Conservation (phyloP, 495 filamentous ascomycete genomes). For the Hyaloscypha variabilis region DNA sequence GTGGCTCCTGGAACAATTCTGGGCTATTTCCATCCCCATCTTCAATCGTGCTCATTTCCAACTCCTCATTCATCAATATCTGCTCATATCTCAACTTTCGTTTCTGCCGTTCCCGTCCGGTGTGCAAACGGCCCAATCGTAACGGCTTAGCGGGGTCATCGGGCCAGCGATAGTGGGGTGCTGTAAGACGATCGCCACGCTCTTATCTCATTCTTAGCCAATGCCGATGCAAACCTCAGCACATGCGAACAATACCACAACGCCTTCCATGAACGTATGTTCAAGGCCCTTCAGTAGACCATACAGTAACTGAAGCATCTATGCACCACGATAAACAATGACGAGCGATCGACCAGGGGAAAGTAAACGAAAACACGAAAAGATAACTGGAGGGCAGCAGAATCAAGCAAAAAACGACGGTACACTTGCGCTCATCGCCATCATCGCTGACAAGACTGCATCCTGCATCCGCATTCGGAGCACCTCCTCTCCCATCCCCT, state of each 20-base stretch:
- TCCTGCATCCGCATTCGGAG: background rate
- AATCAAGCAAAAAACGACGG: background rate
- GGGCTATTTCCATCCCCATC: too few species aligned
- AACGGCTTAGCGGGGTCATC: slow-evolving; percentile 12
- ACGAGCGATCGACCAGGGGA: too few species aligned
- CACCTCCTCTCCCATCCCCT: background rate
- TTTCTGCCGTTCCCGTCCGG: slow-evolving; percentile 9
- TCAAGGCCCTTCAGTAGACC: background rate
- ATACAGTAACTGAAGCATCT: background rate
- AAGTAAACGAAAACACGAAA: background rate
- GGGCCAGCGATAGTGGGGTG: slow-evolving; percentile 19
- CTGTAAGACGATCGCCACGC: slow-evolving; percentile 5
- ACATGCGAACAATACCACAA: background rate
- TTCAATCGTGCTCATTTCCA: background rate
- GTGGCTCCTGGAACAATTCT: too few species aligned
- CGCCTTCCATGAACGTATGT: background rate
- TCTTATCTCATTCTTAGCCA: slow-evolving; percentile 6
- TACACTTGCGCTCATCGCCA: background rate
- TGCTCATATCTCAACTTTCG: background rate
- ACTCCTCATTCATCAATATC: background rate
- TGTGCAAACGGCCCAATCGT: background rate
- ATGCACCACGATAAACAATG: too few species aligned
- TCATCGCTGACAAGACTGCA: background rate
- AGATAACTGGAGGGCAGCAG: background rate
- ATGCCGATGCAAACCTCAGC: background rate